These are phyloP conservation scores for Ogataea hybrid DNA, from an alignment of 1,139 yeast genomes.

Conservation along the genomic window DNA sequence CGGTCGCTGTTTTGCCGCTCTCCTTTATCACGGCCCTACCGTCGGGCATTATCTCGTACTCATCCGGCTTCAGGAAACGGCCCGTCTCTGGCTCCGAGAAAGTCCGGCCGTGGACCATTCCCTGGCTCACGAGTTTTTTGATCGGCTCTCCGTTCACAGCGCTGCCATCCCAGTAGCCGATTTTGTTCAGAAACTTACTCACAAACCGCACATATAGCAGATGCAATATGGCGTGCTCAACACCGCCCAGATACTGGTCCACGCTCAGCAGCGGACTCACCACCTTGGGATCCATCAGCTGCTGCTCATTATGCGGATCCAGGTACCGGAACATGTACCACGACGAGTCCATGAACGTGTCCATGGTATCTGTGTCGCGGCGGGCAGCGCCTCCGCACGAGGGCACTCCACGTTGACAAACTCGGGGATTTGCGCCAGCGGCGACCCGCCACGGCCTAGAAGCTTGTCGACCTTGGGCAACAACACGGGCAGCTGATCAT, in stretches of 20 bases:
- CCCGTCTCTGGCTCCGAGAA: slow-evolving; percentile 70
- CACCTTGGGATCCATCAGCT: slow-evolving; percentile 51
- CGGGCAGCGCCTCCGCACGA: slow-evolving; percentile 71
- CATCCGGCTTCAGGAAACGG: slow-evolving; percentile 74
- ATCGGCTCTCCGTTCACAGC: slow-evolving; percentile 72
- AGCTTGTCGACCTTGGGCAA: slow-evolving; percentile 60
- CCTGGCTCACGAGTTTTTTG: slow-evolving; percentile 79
- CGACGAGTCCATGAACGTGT: slow-evolving; percentile 95
- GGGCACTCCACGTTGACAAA: slow-evolving; percentile 75
- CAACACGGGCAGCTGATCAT: slow-evolving; percentile 73
- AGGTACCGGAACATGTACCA: slow-evolving; percentile 91
- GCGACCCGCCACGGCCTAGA: slow-evolving; percentile 61
- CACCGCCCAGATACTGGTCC: slow-evolving; percentile 89
- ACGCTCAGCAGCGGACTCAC: slow-evolving; percentile 72
- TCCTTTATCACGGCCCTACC: slow-evolving; percentile 45
- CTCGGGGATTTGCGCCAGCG: slow-evolving; percentile 64
- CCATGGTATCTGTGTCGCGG: slow-evolving; percentile 98
- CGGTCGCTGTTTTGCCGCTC: slow-evolving; percentile 50
- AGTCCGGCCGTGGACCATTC: slow-evolving; percentile 97
- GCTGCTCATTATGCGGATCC: slow-evolving; percentile 60
- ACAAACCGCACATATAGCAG: slow-evolving; percentile 81
- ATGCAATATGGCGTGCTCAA: slow-evolving; percentile 95
- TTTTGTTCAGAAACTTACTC: slow-evolving; percentile 68
- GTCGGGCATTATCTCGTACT: slow-evolving; percentile 46
- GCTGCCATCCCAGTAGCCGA: slow-evolving; percentile 54